Conservation (phyloP, 257 asterid genomes). For the Fraxinus excelsior region DNA sequence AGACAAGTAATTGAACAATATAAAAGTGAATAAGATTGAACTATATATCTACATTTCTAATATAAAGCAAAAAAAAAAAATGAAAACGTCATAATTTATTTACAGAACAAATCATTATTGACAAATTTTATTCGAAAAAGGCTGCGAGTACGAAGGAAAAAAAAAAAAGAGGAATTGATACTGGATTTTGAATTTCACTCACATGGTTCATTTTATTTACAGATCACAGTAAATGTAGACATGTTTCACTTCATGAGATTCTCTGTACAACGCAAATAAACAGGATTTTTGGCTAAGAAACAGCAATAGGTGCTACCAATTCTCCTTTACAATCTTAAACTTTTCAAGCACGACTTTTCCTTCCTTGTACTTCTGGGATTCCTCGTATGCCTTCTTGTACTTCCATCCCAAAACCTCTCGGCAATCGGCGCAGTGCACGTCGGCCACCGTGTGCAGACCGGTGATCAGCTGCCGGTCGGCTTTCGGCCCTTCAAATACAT, state of each 20-base stretch:
- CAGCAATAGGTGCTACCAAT: slow-evolving; percentile 33
- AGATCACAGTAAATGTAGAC: too few species aligned
- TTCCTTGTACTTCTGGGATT: slow-evolving; percentile 57
- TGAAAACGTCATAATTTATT: too few species aligned
- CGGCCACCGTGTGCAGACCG: slow-evolving; percentile 60
- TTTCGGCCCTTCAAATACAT: slow-evolving; percentile 39
- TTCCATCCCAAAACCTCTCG: slow-evolving; percentile 63
- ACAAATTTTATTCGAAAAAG: too few species aligned
- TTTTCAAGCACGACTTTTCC: slow-evolving; percentile 58
- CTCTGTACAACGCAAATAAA: background rate
- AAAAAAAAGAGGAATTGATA: too few species aligned
- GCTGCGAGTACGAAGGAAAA: too few species aligned
- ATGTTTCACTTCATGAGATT: background rate
- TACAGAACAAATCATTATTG: too few species aligned
- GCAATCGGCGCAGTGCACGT: slow-evolving; percentile 58
- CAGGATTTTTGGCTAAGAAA: background rate
- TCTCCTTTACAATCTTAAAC: slow-evolving; percentile 45
- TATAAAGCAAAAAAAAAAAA: too few species aligned
- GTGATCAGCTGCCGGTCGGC: slow-evolving; percentile 54
- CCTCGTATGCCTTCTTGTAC: slow-evolving; percentile 55
- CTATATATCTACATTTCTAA: too few species aligned
- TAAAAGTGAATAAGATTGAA: too few species aligned
- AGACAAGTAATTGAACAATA: too few species aligned
- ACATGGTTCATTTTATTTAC: too few species aligned
- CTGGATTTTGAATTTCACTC: too few species aligned